phyloP scores from a whole-genome alignment of 441 rosid species.

The Aquilaria agallochum region DNA sequence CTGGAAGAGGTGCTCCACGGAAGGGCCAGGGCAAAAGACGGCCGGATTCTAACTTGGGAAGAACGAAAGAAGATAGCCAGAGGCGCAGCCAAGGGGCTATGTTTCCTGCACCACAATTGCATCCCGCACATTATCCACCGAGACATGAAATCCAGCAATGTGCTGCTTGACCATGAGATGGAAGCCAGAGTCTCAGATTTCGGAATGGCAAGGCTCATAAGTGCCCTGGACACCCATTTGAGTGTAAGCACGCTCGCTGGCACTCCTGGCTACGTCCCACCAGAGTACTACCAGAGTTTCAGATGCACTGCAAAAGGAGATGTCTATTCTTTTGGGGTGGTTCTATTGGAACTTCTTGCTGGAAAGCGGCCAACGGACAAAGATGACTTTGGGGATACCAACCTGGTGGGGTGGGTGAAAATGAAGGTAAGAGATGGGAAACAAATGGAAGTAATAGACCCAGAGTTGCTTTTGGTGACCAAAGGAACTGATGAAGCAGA shows the following conservation, averaged over 20 bases:
- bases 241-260: constrained; percentile 97
- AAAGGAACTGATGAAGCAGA: constrained; percentile 48
- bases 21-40: constrained; percentile 49
- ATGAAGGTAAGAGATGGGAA: constrained; percentile 85
- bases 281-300: constrained; percentile 95
- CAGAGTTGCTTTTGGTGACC: constrained; percentile 46
- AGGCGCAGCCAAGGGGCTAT: constrained; percentile 94
- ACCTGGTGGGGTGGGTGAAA: constrained; percentile 95
- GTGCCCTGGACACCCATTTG: constrained; percentile 92
- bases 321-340: constrained; percentile 91
- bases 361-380: constrained; percentile 94
- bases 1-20: constrained; percentile 95
- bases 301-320: constrained; percentile 95
- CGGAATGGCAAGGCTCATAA: constrained; percentile 97
- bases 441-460: constrained; percentile 92
- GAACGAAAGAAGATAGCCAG: constrained; percentile 84
- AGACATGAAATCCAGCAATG: constrained; percentile 97
- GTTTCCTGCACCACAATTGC: constrained; percentile 94
- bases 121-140: constrained; percentile 97
- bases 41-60: constrained; percentile 68
- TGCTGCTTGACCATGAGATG: constrained; percentile 77
- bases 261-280: constrained; percentile 96
- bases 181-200: constrained; percentile 95
- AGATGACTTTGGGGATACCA: constrained; percentile 96
- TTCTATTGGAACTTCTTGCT: constrained; percentile 75